Conservation (phyloP, 225 moss, liverwort and hornwort species). For the Sphagnum tenellum region DNA sequence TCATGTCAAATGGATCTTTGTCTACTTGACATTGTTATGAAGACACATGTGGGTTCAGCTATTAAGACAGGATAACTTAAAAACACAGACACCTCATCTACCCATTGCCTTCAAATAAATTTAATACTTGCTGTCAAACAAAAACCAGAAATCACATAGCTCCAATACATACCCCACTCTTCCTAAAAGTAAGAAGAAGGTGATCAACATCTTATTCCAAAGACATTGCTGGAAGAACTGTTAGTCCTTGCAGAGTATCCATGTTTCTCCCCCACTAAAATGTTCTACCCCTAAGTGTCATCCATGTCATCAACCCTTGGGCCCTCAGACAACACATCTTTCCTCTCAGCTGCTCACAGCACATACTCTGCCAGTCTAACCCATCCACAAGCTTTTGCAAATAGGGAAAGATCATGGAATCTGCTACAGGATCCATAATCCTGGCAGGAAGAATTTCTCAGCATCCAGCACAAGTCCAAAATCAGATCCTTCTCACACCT, state of each 20-base stretch:
- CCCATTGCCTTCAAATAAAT: no score
- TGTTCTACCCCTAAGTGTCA: constrained; percentile 23
- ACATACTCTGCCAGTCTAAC: constrained; percentile 58
- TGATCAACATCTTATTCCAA: constrained; percentile 22
- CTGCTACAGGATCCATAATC: constrained; percentile 13
- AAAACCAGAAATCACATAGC: not conserved
- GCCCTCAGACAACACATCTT: constrained; percentile 31
- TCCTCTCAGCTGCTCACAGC: constrained; percentile 49
- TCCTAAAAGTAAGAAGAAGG: constrained; percentile 28
- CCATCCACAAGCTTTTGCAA: constrained; percentile 54
- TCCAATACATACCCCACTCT: constrained; percentile 29
- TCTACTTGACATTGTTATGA: no score
- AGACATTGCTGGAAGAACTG: constrained; percentile 29
- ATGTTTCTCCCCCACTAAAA: constrained; percentile 34
- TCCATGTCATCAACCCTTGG: constrained; percentile 19
- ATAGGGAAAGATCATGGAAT: constrained; percentile 30
- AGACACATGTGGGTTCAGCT: no score
- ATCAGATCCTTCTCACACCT: constrained; percentile 57
- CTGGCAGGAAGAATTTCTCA: constrained; percentile 24
- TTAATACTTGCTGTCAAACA: not conserved
- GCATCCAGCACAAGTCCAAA: constrained; percentile 47
- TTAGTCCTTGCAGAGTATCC: constrained; percentile 19
- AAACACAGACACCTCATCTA: no score
- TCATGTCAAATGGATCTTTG: no score
- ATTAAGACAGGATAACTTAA: no score